Percentiles rank a stretch among this genome's conserved stretches.
Evolutionary conservation across 805 yeast genomes (phyloP).

Genomic region (Torulaspora quercuum): DNA sequence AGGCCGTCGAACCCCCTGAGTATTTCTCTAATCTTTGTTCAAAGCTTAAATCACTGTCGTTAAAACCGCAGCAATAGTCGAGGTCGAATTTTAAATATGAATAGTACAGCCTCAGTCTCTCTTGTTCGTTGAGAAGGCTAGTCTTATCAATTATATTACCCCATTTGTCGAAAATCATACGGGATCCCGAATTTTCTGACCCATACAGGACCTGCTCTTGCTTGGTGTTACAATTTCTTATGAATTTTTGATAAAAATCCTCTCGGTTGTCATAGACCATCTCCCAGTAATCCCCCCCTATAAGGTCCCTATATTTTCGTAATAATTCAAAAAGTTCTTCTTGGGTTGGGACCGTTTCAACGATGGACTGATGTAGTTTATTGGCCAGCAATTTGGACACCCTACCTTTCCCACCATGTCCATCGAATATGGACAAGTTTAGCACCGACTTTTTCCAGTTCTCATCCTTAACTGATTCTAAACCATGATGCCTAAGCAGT

Average conservation of each 20-base stretch:
- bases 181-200: conserved; percentile 24
- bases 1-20: conserved; percentile 68
- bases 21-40: conserved; percentile 30
- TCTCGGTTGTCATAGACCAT: conserved; percentile 56
- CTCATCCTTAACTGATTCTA: conserved; percentile 6
- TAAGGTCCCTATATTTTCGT: conserved; percentile 50
- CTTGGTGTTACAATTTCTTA: conserved; percentile 35
- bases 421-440: conserved; percentile 79
- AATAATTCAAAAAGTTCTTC: conserved; percentile 45
- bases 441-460: conserved; percentile 43
- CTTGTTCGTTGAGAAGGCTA: conserved; percentile 32
- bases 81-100: conserved; percentile 33
- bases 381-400: conserved; percentile 60
- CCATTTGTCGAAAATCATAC: conserved; percentile 37
- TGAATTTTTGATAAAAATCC: conserved; percentile 36
- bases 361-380: conserved; percentile 54
- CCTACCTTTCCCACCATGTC: conserved; percentile 80
- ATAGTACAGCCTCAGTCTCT: conserved; percentile 31
- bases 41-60: conserved; percentile 16
- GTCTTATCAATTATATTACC: conserved; percentile 39
- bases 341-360: conserved; percentile 36
- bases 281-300: conserved; percentile 84
- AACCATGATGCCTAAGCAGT: conserved; percentile 17
- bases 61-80: conserved; percentile 30
- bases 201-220: conserved; percentile 34